Conservation (phyloP, 768 basidiomycete species). For the Amanita pallidorosea region DNA sequence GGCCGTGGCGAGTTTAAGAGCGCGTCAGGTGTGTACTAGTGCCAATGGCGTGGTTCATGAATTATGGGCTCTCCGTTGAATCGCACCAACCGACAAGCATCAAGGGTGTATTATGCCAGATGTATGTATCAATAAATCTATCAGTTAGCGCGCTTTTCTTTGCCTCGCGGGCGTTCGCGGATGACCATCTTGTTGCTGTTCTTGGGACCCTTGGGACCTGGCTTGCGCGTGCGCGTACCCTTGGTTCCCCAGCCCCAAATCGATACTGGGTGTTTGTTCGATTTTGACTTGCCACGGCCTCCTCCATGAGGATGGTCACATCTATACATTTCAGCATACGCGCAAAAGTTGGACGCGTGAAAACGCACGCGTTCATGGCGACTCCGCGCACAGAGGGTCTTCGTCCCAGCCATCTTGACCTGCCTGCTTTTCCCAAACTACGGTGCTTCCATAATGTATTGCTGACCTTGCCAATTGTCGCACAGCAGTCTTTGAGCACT, state of each 20-base stretch:
- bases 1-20: no score
- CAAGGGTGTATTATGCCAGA: conserved; percentile 1
- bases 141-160: conserved; percentile 35
- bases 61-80: no score
- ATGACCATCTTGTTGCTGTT: conserved; percentile 86
- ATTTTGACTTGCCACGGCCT: conserved; percentile 96
- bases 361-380: conserved; percentile 87
- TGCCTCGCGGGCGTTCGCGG: conserved; percentile 73
- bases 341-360: neutral
- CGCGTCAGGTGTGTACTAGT: no score
- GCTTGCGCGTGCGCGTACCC: conserved; percentile 87
- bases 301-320: conserved; percentile 94
- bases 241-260: conserved; percentile 91
- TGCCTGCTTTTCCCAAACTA: conserved; percentile 84
- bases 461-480: conserved; percentile 86
- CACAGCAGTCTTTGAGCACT: conserved; percentile 70
- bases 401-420: conserved; percentile 77
- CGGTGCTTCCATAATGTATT: conserved; percentile 84
- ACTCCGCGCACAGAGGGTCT: conserved; percentile 86
- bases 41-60: no score
- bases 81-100: no score
- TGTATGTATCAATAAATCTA: conserved; percentile 6
- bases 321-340: conserved; percentile 23
- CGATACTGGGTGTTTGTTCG: conserved; percentile 87
- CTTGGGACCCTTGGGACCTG: conserved; percentile 85